Base-by-base conservation (phyloP, 768 basidiomycete species). In the Boletus reticulatus region DNA sequence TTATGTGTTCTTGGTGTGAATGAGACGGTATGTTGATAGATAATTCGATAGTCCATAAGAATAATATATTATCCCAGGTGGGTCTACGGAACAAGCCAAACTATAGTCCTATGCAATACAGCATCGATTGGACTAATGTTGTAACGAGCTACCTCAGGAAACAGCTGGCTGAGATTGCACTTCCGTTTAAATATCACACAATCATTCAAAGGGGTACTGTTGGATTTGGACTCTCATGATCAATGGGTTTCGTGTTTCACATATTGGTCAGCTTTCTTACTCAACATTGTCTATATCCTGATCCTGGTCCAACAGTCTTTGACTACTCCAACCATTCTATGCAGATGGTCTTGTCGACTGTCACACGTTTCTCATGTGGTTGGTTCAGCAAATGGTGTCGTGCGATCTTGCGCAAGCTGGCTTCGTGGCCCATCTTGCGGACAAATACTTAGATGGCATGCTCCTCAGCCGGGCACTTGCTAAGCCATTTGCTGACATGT, bases 101-200 rank as follows among this genome's bases (percentile, higher is more conserved):
- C n/a, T 92, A 89, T 69, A 86, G 89, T 61, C 89, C 90, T 1
- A 85, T 80, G 6, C 89, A 89, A 62, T 92, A 94, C 66, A 92
- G 90, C 58, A 71, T 88, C 16, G 91, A 94, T 54, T 92, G 91
- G 89, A 86, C 92, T 3, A 88, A 84, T 62, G 80, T 90, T 9
- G 81, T 94, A 31, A 91, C 88, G 0, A 78, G 84, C 48, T 89
- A 92, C 64, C 75, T 94, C 72, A 91, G 88, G 75, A 93, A 92
- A 63, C 90, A 90, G 62, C 75, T 94, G 11, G 76, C 76, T 6
- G 89, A 92, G 27, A 92, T 94, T 52, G 83, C 83, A 12, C 75
- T 94, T 27, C 92, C 80, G 90, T 37, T 81, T 91, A 48, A 90
- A 89, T 61, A 89, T 93, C 65, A 93, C 92, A 63, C 86, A 87